Conservation (phyloP, 176 grass and related monocot species). For the Cocos nucifera region DNA sequence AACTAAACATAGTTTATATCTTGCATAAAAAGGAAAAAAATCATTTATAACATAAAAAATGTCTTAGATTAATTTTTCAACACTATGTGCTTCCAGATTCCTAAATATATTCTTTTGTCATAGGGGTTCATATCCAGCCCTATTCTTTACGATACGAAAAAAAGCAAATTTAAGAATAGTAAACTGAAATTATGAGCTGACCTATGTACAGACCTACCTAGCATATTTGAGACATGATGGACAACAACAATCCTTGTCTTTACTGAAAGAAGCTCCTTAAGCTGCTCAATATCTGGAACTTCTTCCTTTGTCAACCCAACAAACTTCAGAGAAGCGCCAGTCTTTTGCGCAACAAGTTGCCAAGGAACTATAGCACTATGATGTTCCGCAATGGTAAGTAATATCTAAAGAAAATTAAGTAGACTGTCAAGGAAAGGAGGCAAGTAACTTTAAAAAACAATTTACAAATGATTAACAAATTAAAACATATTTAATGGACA, state of each 20-base stretch:
- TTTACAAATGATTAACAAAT: too few relatives aligned
- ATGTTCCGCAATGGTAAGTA: slow-evolving; percentile 84
- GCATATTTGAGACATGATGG: slow-evolving; percentile 82
- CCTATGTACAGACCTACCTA: slow-evolving; percentile 39
- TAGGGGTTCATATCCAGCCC: neutral
- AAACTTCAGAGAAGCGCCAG: slow-evolving; percentile 77
- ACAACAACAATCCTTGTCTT: slow-evolving; percentile 84
- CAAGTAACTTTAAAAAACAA: too few relatives aligned
- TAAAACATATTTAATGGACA: too few relatives aligned
- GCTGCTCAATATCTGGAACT: slow-evolving; percentile 69
- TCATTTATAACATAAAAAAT: too few relatives aligned
- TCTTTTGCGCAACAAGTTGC: slow-evolving; percentile 82
- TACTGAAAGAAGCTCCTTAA: slow-evolving; percentile 67
- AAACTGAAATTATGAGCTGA: slow-evolving; percentile 8
- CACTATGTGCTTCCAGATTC: too few relatives aligned
- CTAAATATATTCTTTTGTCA: too few relatives aligned
- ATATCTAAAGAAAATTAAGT: slow-evolving; percentile 34
- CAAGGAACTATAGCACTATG: slow-evolving; percentile 87
- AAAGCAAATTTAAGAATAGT: slow-evolving; percentile 2
- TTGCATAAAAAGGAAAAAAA: too few relatives aligned
- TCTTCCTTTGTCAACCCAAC: slow-evolving; percentile 80
- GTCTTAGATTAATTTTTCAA: too few relatives aligned
- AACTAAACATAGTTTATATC: too few relatives aligned
- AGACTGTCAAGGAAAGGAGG: neutral
- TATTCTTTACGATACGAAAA: neutral